These are phyloP conservation scores for Termitomyces sp. DNA, from an alignment of 768 basidiomycete genomes.

Conservation along the genomic window DNA sequence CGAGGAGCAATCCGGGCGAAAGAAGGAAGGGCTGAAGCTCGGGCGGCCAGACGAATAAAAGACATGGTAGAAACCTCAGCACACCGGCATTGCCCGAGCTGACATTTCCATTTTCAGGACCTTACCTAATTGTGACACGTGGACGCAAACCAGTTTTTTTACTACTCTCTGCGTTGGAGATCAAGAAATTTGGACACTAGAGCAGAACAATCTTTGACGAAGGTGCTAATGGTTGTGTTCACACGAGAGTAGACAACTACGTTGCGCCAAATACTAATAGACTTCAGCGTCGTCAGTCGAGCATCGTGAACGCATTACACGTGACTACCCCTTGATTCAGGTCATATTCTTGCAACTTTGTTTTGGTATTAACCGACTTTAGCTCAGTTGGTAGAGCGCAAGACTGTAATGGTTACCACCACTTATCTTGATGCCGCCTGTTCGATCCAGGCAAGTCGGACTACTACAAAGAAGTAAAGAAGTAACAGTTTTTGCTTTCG, in stretches of 20 bases:
- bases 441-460: conserved; percentile 10
- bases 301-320: too few relatives aligned
- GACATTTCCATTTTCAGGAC: neutral
- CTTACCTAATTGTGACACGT: neutral
- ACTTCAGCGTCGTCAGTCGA: too few relatives aligned
- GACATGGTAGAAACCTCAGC: conserved; percentile 37
- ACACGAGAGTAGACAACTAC: too few relatives aligned
- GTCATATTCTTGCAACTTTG: too few relatives aligned
- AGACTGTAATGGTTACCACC: conserved; percentile 15
- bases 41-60: conserved; percentile 47
- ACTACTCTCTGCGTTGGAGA: too few relatives aligned
- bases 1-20: conserved; percentile 29
- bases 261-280: too few relatives aligned
- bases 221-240: too few relatives aligned
- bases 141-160: neutral
- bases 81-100: conserved; percentile 11
- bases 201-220: too few relatives aligned
- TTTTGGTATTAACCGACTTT: conserved; percentile 22
- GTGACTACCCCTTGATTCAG: too few relatives aligned
- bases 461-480: neutral
- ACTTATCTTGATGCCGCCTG: conserved; percentile 11
- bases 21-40: conserved; percentile 39
- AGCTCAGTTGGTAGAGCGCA: conserved; percentile 46
- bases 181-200: too few relatives aligned
- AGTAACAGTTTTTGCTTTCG: neutral